Conservation (phyloP, 495 filamentous ascomycete genomes). For the Neurospora sp. region DNA sequence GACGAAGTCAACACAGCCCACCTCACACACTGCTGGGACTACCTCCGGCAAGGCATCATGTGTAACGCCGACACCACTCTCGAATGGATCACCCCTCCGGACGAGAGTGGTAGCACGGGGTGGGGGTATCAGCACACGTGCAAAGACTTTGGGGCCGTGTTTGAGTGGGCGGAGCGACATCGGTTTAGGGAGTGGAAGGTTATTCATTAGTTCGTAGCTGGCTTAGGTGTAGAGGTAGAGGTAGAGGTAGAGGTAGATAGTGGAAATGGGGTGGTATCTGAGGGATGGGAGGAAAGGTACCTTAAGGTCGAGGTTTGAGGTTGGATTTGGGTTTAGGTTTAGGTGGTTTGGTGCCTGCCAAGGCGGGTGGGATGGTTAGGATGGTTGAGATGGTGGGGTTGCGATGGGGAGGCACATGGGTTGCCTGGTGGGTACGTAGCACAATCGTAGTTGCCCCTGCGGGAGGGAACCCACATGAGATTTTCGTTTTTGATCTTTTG, state of each 20-base stretch:
- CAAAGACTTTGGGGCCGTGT: background rate
- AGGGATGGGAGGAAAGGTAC: too few species aligned
- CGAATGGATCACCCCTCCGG: slow-evolving; percentile 1
- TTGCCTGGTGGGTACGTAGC: background rate
- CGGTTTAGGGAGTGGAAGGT: background rate
- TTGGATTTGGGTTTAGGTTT: background rate
- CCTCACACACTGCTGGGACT: slow-evolving; percentile 16
- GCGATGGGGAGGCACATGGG: background rate
- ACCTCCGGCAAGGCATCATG: slow-evolving; percentile 11
- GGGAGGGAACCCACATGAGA: background rate
- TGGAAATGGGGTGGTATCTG: background rate
- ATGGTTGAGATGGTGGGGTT: too few species aligned
- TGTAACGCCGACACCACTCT: slow-evolving; percentile 9
- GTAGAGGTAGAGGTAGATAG: too few species aligned
- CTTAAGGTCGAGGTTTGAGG: too few species aligned
- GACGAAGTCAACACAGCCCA: background rate
- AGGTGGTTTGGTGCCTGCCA: background rate
- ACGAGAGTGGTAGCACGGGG: background rate
- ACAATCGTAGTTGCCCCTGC: background rate
- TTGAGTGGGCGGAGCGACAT: background rate
- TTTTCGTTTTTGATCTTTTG: background rate
- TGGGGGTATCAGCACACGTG: slow-evolving; percentile 2
- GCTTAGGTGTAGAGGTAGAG: too few species aligned
- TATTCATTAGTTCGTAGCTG: background rate
- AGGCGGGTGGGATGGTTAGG: background rate